A percentile compares a stretch with the other conserved stretches of the same genome.
These are phyloP conservation scores for Chloromonas sp. DNA, from an alignment of 163 green algal genomes.

Conservation along the genomic window DNA sequence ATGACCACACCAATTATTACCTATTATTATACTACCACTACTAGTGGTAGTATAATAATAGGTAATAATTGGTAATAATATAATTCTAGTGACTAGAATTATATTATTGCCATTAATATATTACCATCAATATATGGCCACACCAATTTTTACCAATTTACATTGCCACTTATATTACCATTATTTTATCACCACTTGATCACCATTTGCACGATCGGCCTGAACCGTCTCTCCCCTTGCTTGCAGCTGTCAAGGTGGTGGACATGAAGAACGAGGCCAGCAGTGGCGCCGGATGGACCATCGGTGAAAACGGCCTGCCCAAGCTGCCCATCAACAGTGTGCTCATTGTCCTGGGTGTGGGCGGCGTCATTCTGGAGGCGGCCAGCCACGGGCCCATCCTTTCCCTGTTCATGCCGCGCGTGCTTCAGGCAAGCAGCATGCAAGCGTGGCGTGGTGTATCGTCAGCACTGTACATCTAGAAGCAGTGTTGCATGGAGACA, in stretches of 20 bases:
- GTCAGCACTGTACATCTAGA: no score
- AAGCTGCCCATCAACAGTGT: conserved; percentile 64
- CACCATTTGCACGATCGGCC: no score
- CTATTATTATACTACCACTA: no score
- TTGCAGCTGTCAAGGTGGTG: conserved; percentile 17
- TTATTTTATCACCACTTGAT: neutral
- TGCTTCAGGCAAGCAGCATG: conserved; percentile 32
- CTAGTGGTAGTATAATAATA: no score
- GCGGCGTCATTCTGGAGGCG: conserved; percentile 54
- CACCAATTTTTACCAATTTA: neutral
- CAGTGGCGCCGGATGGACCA: conserved; percentile 53
- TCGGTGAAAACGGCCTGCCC: conserved; percentile 48
- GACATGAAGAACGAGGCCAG: conserved; percentile 50
- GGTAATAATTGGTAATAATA: no score
- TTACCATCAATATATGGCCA: no score
- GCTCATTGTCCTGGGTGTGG: conserved; percentile 44
- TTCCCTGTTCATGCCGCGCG: conserved; percentile 54
- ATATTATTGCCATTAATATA: no score
- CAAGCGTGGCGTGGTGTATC: neutral
- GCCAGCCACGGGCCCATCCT: conserved; percentile 55
- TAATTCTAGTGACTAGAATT: no score
- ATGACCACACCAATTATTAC: no score
- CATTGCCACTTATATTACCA: neutral
- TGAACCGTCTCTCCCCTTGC: neutral
- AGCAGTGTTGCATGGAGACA: no score